Evolutionary conservation across 1,139 yeast species (phyloP).

Genomic region (Debaryomycetaceae sp.): DNA sequence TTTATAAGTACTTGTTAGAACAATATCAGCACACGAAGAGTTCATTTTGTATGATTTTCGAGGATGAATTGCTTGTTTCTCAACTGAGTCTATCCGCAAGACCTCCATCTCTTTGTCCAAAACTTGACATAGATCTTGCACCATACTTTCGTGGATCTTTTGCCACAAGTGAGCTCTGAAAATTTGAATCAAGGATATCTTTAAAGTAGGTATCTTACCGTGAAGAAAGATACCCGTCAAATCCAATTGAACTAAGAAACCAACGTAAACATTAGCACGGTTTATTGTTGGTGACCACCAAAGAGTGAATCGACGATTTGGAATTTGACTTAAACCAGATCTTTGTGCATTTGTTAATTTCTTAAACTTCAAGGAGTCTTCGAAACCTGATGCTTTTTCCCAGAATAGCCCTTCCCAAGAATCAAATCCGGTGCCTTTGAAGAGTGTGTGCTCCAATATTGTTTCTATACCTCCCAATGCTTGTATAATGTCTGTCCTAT

Average conservation of each 20-base stretch:
- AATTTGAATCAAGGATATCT: conserved; percentile 91
- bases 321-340: conserved; percentile 95
- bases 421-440: conserved; percentile 95
- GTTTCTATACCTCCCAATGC: conserved; percentile 98
- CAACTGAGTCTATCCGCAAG: conserved; percentile 79
- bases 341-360: conserved; percentile 97
- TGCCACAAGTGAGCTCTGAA: conserved; percentile 99
- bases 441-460: conserved; percentile 88
- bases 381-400: conserved; percentile 97
- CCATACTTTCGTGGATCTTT: conserved; percentile 93
- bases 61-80: conserved; percentile 92
- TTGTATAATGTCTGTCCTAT: conserved; percentile 93
- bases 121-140: conserved; percentile 89
- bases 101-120: conserved; percentile 84
- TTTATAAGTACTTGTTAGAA: conserved; percentile 67
- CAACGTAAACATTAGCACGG: conserved; percentile 96
- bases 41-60: conserved; percentile 97
- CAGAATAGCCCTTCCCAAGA: conserved; percentile 99
- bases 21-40: conserved; percentile 90
- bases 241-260: conserved; percentile 93
- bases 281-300: conserved; percentile 99
- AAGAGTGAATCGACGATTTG: conserved; percentile 91
- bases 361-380: conserved; percentile 90
- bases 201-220: conserved; percentile 96
- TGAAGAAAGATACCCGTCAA: conserved; percentile 95